A percentile compares a stretch with the other conserved stretches of the same genome.
phyloP scores from a whole-genome alignment of 257 asterid genomes.

The Perilla frutescens region DNA sequence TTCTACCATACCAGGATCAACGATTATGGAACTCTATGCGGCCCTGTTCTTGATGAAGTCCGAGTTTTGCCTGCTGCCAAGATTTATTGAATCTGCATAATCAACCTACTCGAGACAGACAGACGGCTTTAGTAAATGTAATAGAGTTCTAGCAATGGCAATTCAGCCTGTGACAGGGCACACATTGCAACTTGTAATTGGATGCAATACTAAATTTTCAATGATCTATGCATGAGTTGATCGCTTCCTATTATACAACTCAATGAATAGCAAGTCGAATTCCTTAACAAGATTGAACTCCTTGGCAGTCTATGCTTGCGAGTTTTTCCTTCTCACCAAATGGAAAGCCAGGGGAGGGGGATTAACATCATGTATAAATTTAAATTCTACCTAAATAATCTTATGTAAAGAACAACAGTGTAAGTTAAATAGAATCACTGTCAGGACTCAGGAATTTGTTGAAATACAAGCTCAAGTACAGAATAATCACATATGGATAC shows the following conservation, averaged over 20 bases:
- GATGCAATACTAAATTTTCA: slow-evolving; percentile 1
- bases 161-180: slow-evolving; percentile 22
- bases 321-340: background rate
- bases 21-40: slow-evolving; percentile 76
- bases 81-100: slow-evolving; percentile 21
- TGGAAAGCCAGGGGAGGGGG: background rate
- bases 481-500: background rate
- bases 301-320: slow-evolving; percentile 2
- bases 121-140: slow-evolving; percentile 9
- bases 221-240: slow-evolving; percentile 1
- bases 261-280: background rate
- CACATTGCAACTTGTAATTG: slow-evolving; percentile 11
- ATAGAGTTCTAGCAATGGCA: slow-evolving; percentile 31
- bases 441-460: background rate
- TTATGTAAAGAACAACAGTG: background rate
- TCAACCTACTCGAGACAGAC: background rate
- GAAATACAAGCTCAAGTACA: background rate
- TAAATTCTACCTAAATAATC: background rate
- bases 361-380: background rate
- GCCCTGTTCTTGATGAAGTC: slow-evolving; percentile 84
- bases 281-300: background rate
- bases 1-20: slow-evolving; percentile 68
- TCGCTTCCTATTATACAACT: background rate
- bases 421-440: background rate
- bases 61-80: slow-evolving; percentile 51